Percentiles rank a stretch among this genome's conserved stretches.
Evolutionary conservation across 805 yeast species (phyloP).

Genomic region (Ascoidea rubescens): DNA sequence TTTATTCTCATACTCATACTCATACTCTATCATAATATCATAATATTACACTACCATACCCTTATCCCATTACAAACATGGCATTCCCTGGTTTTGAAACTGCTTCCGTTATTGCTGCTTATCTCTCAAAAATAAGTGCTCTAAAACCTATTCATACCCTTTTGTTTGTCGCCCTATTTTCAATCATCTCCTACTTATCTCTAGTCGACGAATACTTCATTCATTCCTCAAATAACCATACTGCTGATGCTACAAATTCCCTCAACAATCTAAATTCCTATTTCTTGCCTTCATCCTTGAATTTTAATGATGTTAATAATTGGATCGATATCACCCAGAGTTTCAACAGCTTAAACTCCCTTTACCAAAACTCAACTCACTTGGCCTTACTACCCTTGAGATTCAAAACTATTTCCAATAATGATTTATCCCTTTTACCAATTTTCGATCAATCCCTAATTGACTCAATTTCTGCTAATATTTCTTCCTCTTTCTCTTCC

Average conservation of each 20-base stretch:
- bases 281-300: slow-evolving; percentile 21
- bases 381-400: slow-evolving; percentile 40
- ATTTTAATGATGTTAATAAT: too few species aligned
- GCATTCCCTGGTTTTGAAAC: not conserved
- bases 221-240: slow-evolving; percentile 16
- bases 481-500: not conserved
- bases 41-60: too few species aligned
- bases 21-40: too few species aligned
- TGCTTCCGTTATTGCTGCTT: slow-evolving; percentile 26
- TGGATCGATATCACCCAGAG: not conserved
- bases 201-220: slow-evolving; percentile 51
- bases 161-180: slow-evolving; percentile 53
- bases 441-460: slow-evolving; percentile 15
- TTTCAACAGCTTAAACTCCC: slow-evolving; percentile 10
- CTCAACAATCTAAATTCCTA: slow-evolving; percentile 16
- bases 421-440: slow-evolving; percentile 22
- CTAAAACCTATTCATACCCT: slow-evolving; percentile 80
- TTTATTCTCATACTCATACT: too few species aligned
- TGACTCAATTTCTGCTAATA: slow-evolving; percentile 8
- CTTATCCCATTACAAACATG: not conserved
- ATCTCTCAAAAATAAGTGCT: slow-evolving; percentile 42
- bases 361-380: slow-evolving; percentile 29
- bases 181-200: slow-evolving; percentile 69
- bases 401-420: slow-evolving; percentile 32
- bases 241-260: slow-evolving; percentile 13